Evolutionary conservation across 768 basidiomycete species (phyloP).

Genomic region (Psilocybe sp.): DNA sequence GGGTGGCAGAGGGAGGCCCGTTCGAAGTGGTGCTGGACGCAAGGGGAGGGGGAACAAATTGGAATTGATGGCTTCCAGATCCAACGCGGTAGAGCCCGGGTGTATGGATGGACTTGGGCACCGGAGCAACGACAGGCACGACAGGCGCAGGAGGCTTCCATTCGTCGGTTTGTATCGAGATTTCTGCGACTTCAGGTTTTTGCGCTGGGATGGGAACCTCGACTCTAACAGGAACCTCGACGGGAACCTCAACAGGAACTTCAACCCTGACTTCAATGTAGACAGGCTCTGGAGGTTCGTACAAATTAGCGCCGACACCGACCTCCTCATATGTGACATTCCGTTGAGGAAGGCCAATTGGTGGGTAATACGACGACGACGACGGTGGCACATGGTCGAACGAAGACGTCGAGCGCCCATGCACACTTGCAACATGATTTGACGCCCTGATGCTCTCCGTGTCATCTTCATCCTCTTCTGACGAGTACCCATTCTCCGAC

Average conservation of each 20-base stretch:
- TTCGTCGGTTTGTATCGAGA: slow-evolving; percentile 77
- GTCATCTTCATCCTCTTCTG: slow-evolving; percentile 42
- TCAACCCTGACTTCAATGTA: slow-evolving; percentile 16
- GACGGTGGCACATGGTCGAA: slow-evolving; percentile 20
- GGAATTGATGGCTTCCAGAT: slow-evolving; percentile 49
- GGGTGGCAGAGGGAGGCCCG: slow-evolving; percentile 20
- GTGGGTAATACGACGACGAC: slow-evolving; percentile 32
- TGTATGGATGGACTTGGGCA: slow-evolving; percentile 17
- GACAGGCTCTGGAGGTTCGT: slow-evolving; percentile 33
- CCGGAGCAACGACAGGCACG: slow-evolving; percentile 24
- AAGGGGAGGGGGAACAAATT: slow-evolving; percentile 60
- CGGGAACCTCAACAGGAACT: slow-evolving; percentile 11
- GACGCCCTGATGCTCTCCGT: slow-evolving; percentile 79
- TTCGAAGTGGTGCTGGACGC: slow-evolving; percentile 17
- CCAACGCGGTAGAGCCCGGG: slow-evolving; percentile 56
- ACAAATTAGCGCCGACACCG: slow-evolving; percentile 36
- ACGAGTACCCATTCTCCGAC: slow-evolving; percentile 64
- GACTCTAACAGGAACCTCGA: slow-evolving; percentile 18
- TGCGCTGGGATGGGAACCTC: slow-evolving; percentile 32
- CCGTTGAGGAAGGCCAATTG: slow-evolving; percentile 12
- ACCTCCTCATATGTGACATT: slow-evolving; percentile 53
- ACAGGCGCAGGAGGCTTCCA: slow-evolving; percentile 51
- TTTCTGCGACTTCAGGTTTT: slow-evolving; percentile 70
- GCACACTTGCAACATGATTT: slow-evolving; percentile 25
- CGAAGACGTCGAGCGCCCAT: slow-evolving; percentile 25